A percentile compares a stretch with the other conserved stretches of the same genome.
phyloP scores from a whole-genome alignment of 805 yeast species.

The Yamadazyma phyllophila region DNA sequence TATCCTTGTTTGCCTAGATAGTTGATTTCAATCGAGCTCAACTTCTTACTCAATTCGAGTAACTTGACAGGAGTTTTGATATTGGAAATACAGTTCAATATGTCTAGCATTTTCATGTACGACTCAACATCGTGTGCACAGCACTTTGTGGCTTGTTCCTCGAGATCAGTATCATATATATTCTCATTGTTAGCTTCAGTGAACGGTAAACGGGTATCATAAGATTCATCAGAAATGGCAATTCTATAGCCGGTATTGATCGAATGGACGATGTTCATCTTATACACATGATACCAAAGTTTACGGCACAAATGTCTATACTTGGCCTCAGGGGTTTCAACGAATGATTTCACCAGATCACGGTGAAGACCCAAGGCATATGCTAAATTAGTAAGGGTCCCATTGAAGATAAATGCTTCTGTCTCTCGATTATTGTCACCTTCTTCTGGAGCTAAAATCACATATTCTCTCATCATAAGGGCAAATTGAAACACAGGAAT shows the following conservation, averaged over 20 bases:
- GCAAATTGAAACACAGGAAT: slow-evolving; percentile 53
- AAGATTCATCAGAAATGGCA: neutral
- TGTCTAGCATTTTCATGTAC: neutral
- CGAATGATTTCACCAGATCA: neutral
- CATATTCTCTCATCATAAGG: slow-evolving; percentile 50
- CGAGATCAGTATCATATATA: neutral
- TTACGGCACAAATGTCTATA: slow-evolving; percentile 1
- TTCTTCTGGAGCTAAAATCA: slow-evolving; percentile 48
- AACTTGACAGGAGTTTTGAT: neutral
- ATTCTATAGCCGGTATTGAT: slow-evolving; percentile 2
- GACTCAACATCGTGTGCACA: neutral
- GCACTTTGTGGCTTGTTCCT: neutral
- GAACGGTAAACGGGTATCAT: slow-evolving; percentile 1
- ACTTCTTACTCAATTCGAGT: neutral
- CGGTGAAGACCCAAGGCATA: slow-evolving; percentile 2
- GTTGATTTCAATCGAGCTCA: neutral
- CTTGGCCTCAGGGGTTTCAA: neutral
- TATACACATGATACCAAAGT: neutral
- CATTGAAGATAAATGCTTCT: slow-evolving; percentile 46
- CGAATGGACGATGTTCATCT: neutral
- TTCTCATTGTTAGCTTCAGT: neutral
- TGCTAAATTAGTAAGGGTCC: slow-evolving; percentile 39
- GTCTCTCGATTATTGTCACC: slow-evolving; percentile 61
- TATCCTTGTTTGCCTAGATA: neutral
- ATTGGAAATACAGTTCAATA: neutral